These are phyloP conservation scores for Elaphomyces granulatus DNA, from an alignment of 495 filamentous ascomycete genomes.

Conservation along the genomic window DNA sequence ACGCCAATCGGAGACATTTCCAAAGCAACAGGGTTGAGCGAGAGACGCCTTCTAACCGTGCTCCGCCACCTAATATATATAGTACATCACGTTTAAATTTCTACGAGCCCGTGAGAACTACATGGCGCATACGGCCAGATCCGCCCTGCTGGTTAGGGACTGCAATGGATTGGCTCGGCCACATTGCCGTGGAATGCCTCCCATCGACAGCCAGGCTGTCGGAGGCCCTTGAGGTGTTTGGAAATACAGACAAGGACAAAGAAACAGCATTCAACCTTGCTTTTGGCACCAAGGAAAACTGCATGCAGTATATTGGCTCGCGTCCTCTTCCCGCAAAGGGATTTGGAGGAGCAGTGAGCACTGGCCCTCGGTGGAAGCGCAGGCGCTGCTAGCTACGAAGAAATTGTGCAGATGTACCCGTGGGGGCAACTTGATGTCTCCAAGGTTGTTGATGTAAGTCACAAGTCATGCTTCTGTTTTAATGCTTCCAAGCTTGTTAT, in stretches of 20 bases:
- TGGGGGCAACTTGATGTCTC: slow-evolving; percentile 11
- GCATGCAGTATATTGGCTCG: slow-evolving; percentile 11
- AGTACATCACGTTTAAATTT: too few relatives aligned
- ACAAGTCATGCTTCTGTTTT: too few relatives aligned
- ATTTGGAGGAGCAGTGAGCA: too few relatives aligned
- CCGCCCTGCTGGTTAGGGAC: slow-evolving; percentile 12
- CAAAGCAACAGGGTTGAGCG: slow-evolving; percentile 10
- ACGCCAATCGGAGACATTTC: slow-evolving; percentile 17
- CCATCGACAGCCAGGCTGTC: slow-evolving; percentile 9
- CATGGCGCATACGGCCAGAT: slow-evolving; percentile 18
- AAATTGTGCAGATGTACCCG: slow-evolving; percentile 10
- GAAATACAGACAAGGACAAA: slow-evolving; percentile 3
- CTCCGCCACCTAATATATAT: slow-evolving; percentile 25
- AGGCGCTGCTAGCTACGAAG: slow-evolving; percentile 9
- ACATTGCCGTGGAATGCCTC: slow-evolving; percentile 8
- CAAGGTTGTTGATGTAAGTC: slow-evolving; percentile 13
- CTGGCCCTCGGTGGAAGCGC: slow-evolving; percentile 8
- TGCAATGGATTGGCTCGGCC: slow-evolving; percentile 11
- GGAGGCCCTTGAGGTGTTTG: slow-evolving; percentile 12
- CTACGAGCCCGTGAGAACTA: too few relatives aligned
- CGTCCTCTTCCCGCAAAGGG: not conserved
- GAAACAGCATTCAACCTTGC: slow-evolving; percentile 21
- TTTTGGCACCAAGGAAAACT: slow-evolving; percentile 13
- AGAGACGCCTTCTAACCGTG: slow-evolving; percentile 12
- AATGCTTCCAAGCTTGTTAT: too few relatives aligned